Base-by-base conservation (phyloP, 352 stramenopile species). In the Phytophthora tubulina region DNA sequence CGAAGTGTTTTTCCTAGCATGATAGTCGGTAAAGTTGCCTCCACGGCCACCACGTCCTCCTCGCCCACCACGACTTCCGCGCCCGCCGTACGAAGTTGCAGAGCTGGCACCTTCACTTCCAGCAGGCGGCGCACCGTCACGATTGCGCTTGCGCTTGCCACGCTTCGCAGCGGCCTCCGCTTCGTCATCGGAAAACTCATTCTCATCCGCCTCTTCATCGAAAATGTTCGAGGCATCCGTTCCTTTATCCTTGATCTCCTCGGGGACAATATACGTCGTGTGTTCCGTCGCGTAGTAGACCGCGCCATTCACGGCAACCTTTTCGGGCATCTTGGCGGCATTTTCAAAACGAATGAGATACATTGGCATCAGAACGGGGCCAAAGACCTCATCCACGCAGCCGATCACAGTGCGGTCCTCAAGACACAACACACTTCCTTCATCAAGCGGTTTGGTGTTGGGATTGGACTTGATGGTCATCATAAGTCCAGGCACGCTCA, bases 191-290 rank as follows among this genome's bases (percentile, higher is more conserved):
- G 89, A 96, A 67, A 89, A 96, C 9, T 90, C 75, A 0, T 72
- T 58, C 38, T 96, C 88, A 33, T 95, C 88, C 2, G 77, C 80
- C 52, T 96, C 89, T 84, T 96, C 89, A 35, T 96, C 89, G 62
- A 90, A 96, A 60, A 95, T 75, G 57, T 96, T 95, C 48, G 89
- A 96, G 9, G 89, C 89, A 56, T 96, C 89, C 11, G 89, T 92
- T 31, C 89, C 89, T 55, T 95, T 96, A 70, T 92, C 81, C 59
- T 86, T 86, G 53, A 95, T 91, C 1, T 85, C 73, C 42, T 93
- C 86, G 0, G 88, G 85, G 30, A 89, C 69, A 60, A 96, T 89
- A 69, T 94, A 95, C 46, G 84, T 94, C 49, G 85, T 88, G 75
- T 95, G 85, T 41, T 96, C 79, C 0, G 88, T 95, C 10, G 85